Percentiles rank a stretch among this genome's conserved stretches.
phyloP scores from a whole-genome alignment of 345 rosid genomes.

The Pistacia vera region DNA sequence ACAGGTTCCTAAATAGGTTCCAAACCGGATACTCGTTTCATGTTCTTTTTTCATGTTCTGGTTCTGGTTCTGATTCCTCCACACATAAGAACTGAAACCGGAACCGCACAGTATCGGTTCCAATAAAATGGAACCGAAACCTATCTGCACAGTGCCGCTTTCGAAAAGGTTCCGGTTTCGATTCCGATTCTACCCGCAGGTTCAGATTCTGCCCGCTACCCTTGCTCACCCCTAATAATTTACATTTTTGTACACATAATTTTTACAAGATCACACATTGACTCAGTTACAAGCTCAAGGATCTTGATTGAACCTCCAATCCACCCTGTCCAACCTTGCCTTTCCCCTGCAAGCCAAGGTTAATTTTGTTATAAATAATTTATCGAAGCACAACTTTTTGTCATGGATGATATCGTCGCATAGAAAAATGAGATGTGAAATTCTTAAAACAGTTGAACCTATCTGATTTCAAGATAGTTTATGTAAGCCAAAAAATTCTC shows the following conservation, averaged over 20 bases:
- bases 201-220: too few species aligned
- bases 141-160: too few species aligned
- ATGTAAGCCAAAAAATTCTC: background rate
- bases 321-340: constrained; percentile 12
- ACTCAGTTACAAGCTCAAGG: constrained; percentile 26
- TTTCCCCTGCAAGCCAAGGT: constrained; percentile 21
- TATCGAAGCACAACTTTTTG: background rate
- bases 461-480: background rate
- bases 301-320: constrained; percentile 16
- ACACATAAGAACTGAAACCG: too few species aligned
- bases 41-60: too few species aligned
- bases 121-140: too few species aligned
- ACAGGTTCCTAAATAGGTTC: too few species aligned
- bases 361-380: background rate
- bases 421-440: background rate
- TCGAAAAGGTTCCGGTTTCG: too few species aligned
- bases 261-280: background rate
- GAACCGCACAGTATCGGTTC: too few species aligned
- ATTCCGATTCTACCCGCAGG: too few species aligned
- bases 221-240: too few species aligned
- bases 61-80: too few species aligned
- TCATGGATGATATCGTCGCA: background rate
- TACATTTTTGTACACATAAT: constrained; percentile 4
- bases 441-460: background rate
- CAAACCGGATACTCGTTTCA: too few species aligned